These are phyloP conservation scores for Evansstolkia leycettana DNA, from an alignment of 495 filamentous ascomycete genomes.

Conservation along the genomic window DNA sequence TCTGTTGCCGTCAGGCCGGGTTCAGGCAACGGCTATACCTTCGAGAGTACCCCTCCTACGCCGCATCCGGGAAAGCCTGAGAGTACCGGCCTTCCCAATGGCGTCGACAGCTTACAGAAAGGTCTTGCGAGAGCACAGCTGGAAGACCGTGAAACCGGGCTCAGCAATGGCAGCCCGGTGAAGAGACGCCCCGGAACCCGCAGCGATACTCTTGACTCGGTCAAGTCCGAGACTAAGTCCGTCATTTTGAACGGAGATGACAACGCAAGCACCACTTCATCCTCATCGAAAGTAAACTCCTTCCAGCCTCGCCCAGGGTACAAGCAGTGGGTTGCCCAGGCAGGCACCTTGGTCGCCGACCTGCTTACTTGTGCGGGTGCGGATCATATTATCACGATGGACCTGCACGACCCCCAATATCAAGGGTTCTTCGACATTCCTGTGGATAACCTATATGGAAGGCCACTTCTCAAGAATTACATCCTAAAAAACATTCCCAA, in stretches of 20 bases:
- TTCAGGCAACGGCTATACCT: conserved; percentile 62
- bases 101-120: conserved; percentile 50
- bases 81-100: conserved; percentile 48
- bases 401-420: conserved; percentile 95
- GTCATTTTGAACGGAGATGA: conserved; percentile 32
- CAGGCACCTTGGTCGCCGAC: conserved; percentile 89
- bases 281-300: conserved; percentile 29
- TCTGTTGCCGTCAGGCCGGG: conserved; percentile 32
- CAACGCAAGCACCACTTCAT: conserved; percentile 36
- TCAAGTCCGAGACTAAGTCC: conserved; percentile 28
- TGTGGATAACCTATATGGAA: conserved; percentile 90
- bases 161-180: conserved; percentile 30
- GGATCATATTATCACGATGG: conserved; percentile 92
- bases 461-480: conserved; percentile 77
- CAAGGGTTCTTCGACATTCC: conserved; percentile 98
- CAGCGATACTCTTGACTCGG: conserved; percentile 51
- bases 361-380: conserved; percentile 90
- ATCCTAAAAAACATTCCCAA: conserved; percentile 81
- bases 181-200: conserved; percentile 32
- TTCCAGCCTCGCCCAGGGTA: conserved; percentile 86
- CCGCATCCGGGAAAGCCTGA: conserved; percentile 57
- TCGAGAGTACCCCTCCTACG: conserved; percentile 83
- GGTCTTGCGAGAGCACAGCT: conserved; percentile 49
- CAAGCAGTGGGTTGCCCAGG: conserved; percentile 97
- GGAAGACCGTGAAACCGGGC: conserved; percentile 28